These are phyloP conservation scores for Cicer cuneatum DNA, from an alignment of 306 rosid genomes.

Conservation along the genomic window DNA sequence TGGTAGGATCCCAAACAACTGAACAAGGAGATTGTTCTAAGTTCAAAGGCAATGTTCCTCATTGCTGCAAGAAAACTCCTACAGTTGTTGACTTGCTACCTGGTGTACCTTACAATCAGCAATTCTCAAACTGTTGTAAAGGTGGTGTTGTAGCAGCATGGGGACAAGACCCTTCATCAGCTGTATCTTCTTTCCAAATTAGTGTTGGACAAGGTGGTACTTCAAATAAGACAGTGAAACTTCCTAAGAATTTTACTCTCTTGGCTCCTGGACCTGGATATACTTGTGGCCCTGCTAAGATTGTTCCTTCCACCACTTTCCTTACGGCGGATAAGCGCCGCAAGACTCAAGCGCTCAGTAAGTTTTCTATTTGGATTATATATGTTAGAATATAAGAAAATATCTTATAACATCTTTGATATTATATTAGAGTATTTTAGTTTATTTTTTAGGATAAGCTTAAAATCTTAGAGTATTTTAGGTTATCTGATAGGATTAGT, in stretches of 20 bases:
- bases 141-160: conserved; percentile 94
- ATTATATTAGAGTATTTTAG: too few relatives aligned
- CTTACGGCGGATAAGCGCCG: conserved; percentile 80
- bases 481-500: too few relatives aligned
- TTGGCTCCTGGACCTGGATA: conserved; percentile 95
- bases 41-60: conserved; percentile 87
- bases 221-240: conserved; percentile 85
- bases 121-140: conserved; percentile 85
- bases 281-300: conserved; percentile 88
- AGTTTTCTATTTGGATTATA: conserved; percentile 20
- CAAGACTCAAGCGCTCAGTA: conserved; percentile 93
- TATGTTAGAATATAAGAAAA: too few relatives aligned
- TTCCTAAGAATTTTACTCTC: conserved; percentile 86
- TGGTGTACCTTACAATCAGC: conserved; percentile 94
- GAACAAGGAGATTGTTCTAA: conserved; percentile 98
- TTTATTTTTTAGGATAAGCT: too few relatives aligned
- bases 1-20: conserved; percentile 83
- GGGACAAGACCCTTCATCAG: conserved; percentile 85
- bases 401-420: too few relatives aligned
- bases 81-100: conserved; percentile 91
- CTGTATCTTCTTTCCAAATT: conserved; percentile 82
- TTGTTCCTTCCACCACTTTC: conserved; percentile 81
- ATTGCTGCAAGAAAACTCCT: conserved; percentile 89
- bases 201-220: conserved; percentile 88
- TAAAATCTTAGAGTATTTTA: too few relatives aligned